Percentiles rank a stretch among this genome's conserved stretches.
phyloP scores from a whole-genome alignment of 768 basidiomycete genomes.

The Dentipellis fragilis region DNA sequence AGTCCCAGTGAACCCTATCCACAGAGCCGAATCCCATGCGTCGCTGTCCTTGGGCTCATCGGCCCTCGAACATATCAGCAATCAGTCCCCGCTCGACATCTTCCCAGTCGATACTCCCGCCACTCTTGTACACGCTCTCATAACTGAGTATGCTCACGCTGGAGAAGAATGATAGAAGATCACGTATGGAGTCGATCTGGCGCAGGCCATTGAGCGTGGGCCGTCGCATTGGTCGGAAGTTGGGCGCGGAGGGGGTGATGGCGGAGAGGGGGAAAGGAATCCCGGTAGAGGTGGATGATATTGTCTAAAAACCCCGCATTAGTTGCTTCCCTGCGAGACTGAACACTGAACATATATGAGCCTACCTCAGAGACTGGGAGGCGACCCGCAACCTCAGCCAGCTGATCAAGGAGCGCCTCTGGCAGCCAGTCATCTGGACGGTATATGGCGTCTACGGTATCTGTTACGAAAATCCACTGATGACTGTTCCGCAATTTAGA shows the following conservation, averaged over 20 bases:
- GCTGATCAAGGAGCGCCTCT: conserved; percentile 82
- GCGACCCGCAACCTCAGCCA: conserved; percentile 73
- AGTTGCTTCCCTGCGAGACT: not conserved
- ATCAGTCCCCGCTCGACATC: conserved; percentile 74
- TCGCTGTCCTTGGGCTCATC: conserved; percentile 21
- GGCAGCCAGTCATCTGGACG: conserved; percentile 76
- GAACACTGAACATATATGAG: conserved; percentile 5
- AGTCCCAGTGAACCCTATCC: no score
- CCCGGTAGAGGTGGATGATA: not conserved
- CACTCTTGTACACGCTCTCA: conserved; percentile 81
- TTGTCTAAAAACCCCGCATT: not conserved
- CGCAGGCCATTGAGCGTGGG: conserved; percentile 62
- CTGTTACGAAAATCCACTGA: conserved; percentile 98
- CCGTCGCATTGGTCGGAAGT: conserved; percentile 48
- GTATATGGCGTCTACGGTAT: conserved; percentile 92
- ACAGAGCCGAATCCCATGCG: no score
- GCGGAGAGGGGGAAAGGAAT: not conserved
- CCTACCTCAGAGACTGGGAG: conserved; percentile 39
- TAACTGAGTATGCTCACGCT: conserved; percentile 82
- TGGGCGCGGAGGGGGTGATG: conserved; percentile 17
- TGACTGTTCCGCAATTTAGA: conserved; percentile 37
- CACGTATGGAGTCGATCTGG: conserved; percentile 75
- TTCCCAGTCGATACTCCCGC: conserved; percentile 80
- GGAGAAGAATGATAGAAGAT: conserved; percentile 86
- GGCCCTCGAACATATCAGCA: conserved; percentile 86